Evolutionary conservation across 1,284 basidiomycete genomes (phyloP).

Genomic region (Apiotrichum sp.): DNA sequence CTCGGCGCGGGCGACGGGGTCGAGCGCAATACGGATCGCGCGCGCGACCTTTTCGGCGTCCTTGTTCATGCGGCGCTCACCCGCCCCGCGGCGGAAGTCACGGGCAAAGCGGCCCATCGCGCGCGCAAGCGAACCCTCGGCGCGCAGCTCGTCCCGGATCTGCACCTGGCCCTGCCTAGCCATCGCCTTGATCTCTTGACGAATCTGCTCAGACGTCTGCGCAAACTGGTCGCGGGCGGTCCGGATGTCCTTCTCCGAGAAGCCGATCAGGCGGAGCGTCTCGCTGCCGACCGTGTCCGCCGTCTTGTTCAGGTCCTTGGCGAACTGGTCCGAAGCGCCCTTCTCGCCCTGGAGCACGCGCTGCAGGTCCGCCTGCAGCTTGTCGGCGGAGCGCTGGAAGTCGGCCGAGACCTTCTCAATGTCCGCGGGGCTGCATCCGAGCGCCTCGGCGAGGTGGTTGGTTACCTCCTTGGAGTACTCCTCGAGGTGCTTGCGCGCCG

Average conservation of each 20-base stretch:
- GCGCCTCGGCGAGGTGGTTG: background rate
- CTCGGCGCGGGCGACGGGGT: background rate
- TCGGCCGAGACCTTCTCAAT: background rate
- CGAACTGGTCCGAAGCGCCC: background rate
- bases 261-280: background rate
- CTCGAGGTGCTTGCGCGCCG: background rate
- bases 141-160: background rate
- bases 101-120: background rate
- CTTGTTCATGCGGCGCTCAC: background rate
- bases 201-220: background rate
- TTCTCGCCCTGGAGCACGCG: background rate
- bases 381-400: background rate
- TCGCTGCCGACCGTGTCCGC: background rate
- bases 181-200: background rate
- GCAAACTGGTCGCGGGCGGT: slow-evolving; percentile 1
- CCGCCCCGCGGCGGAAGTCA: background rate
- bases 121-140: background rate
- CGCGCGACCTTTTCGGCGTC: background rate
- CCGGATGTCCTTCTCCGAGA: background rate
- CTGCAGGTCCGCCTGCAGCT: background rate
- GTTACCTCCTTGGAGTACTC: background rate
- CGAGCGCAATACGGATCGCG: background rate
- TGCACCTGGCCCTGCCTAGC: background rate
- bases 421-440: slow-evolving; percentile 1
- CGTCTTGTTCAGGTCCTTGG: background rate